Conservation (phyloP, 108 stramenopile genomes). For the Skeletonema marinoi region DNA sequence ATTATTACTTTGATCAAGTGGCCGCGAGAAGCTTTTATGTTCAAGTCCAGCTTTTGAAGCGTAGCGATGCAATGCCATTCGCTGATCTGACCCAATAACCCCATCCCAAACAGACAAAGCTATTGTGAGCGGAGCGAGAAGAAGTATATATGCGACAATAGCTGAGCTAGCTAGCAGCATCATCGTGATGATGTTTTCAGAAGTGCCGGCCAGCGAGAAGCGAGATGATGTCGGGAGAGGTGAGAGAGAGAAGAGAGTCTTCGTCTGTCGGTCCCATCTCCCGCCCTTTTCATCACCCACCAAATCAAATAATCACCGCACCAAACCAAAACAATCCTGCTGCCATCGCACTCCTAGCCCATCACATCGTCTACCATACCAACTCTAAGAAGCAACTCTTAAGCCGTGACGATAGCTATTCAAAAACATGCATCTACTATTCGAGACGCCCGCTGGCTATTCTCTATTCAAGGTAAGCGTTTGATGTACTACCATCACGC, state of each 20-base stretch:
- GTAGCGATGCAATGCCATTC: slow-evolving; percentile 31
- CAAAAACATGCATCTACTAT: slow-evolving; percentile 92
- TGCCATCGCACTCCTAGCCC: too few species aligned
- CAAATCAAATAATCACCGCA: neutral
- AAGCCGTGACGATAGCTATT: neutral
- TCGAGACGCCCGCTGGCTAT: slow-evolving; percentile 99
- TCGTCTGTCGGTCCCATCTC: neutral
- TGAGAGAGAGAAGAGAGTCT: too few species aligned
- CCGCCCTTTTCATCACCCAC: neutral
- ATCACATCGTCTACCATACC: neutral
- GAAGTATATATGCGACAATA: neutral
- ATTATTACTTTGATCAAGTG: slow-evolving; percentile 9
- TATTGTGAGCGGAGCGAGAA: neutral
- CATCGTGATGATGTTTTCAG: too few species aligned
- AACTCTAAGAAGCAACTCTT: neutral
- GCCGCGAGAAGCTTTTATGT: slow-evolving; percentile 45
- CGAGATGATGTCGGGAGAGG: too few species aligned
- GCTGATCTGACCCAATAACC: slow-evolving; percentile 17
- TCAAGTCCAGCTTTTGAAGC: slow-evolving; percentile 34
- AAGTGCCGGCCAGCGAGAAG: too few species aligned
- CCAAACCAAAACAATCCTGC: neutral
- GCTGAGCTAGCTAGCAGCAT: neutral
- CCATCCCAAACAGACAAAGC: slow-evolving; percentile 45
- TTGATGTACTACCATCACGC: neutral
- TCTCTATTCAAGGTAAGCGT: slow-evolving; percentile 96